These are phyloP conservation scores for Xylariaceae sp. DNA, from an alignment of 2,329 filamentous ascomycete genomes.

Conservation along the genomic window DNA sequence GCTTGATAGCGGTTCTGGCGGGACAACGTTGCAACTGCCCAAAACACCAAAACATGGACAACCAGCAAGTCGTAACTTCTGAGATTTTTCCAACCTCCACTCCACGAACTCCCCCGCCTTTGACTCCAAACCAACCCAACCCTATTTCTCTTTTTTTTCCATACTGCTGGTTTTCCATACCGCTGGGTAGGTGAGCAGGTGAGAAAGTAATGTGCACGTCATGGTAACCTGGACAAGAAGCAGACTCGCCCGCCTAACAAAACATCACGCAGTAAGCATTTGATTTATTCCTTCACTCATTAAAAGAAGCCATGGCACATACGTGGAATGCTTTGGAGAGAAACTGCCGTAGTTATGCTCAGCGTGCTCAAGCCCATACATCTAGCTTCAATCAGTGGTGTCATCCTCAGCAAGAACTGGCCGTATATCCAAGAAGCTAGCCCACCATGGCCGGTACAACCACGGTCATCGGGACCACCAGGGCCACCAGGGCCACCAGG, in stretches of 20 bases:
- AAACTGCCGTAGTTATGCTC: background rate
- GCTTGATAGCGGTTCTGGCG: too few species aligned
- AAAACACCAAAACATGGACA: too few species aligned
- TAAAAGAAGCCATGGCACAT: background rate
- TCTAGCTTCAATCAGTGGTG: conserved; percentile 4
- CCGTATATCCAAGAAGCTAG: conserved; percentile 1
- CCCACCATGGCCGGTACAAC: conserved; percentile 1
- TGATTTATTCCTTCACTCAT: background rate
- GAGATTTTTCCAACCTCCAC: too few species aligned
- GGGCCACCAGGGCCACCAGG: too few species aligned
- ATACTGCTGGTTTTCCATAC: too few species aligned
- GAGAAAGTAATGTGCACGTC: background rate
- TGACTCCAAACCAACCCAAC: too few species aligned
- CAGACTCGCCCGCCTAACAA: conserved; percentile 12
- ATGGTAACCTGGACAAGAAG: conserved; percentile 14
- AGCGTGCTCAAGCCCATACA: background rate
- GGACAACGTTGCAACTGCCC: too few species aligned
- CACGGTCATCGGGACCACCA: background rate
- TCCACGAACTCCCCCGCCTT: too few species aligned
- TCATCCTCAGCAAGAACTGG: conserved; percentile 1
- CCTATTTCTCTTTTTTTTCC: too few species aligned
- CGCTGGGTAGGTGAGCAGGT: background rate
- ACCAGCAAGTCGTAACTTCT: too few species aligned
- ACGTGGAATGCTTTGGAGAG: background rate
- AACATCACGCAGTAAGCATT: conserved; percentile 13